Base-by-base conservation (phyloP, 208 protist genomes). In the Leishmania arabica region DNA sequence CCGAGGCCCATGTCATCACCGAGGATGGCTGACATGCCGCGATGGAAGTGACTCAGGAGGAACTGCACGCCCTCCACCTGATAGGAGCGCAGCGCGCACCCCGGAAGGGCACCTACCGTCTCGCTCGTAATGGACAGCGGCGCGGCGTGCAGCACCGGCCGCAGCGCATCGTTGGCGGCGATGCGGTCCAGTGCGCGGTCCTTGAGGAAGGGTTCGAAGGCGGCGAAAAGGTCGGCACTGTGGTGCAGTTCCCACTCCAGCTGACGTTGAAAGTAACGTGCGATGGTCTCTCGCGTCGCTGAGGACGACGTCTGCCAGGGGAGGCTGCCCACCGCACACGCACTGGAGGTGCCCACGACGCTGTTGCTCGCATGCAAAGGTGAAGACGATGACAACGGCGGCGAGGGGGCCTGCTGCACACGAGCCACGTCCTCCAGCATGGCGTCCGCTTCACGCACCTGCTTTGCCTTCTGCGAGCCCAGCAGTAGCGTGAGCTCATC, bases 1-100 rank as follows among this genome's bases (percentile, higher is more conserved):
- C 99, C 99, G 0, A 99, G 94, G 47, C 99, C 99, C 99, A 99
- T 99, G 75, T 99, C 98, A 88, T 99, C 98, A 1, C 88, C 96
- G 40, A 99, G 85, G 47, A 99, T 98, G 64, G 91, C 92, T 42
- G 96, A 97, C 85, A 94, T 93, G 42, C 90, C 87, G 24, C 88
- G 86, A 60, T 96, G 93, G 84, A 98, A 99, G 78, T 89, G 85
- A 45, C 90, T 86, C 6, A 97, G 77, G 21, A 99, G 80, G 87
- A 98, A 99, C 79, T 99, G 98, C 9, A 99, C 94, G 19, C 99
- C 99, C 62, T 97, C 93, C n/a, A 99, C 66, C 88, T 99, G 99
- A 77, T 99, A 99, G 31, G 89, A 77, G 79, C 97, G 95, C 78
- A 99, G 78, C 31, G 81, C 75, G 75, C 91, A 93, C 34, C 92